phyloP scores from a whole-genome alignment of 306 rosid species.

The Pyrus betulifolia region DNA sequence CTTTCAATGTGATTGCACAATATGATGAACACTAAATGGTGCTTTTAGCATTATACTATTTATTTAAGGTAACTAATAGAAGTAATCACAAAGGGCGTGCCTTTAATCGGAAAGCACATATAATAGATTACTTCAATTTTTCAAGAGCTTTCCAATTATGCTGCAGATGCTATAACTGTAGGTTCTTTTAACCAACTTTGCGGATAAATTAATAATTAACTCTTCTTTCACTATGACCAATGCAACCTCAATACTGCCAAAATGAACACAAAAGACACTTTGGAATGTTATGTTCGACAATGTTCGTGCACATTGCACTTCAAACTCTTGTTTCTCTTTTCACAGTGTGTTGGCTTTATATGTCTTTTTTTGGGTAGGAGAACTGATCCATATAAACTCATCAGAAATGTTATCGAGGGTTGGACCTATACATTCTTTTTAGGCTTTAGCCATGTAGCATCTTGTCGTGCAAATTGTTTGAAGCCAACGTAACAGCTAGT shows the following conservation, averaged over 20 bases:
- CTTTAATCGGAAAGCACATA: background rate
- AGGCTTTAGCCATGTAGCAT: background rate
- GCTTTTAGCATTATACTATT: background rate
- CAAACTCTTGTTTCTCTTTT: background rate
- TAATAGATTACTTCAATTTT: background rate
- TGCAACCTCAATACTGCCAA: background rate
- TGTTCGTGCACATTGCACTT: background rate
- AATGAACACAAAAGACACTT: background rate
- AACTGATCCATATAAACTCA: background rate
- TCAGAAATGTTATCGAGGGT: background rate
- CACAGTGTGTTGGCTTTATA: background rate
- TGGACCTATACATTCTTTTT: background rate
- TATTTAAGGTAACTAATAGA: background rate
- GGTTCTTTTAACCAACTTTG: background rate
- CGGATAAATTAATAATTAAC: background rate
- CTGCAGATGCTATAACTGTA: background rate
- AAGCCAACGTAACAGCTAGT: slow-evolving; percentile 10
- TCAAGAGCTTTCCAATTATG: background rate
- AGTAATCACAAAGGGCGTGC: background rate
- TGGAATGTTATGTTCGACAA: background rate
- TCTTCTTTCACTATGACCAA: background rate
- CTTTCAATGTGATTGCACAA: background rate
- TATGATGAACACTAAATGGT: background rate
- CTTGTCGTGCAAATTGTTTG: background rate
- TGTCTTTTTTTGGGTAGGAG: background rate